Percentiles rank a stretch among this genome's conserved stretches.
These are phyloP conservation scores for Crithidia fasciculata DNA, from an alignment of 208 protist species.

Conservation along the genomic window DNA sequence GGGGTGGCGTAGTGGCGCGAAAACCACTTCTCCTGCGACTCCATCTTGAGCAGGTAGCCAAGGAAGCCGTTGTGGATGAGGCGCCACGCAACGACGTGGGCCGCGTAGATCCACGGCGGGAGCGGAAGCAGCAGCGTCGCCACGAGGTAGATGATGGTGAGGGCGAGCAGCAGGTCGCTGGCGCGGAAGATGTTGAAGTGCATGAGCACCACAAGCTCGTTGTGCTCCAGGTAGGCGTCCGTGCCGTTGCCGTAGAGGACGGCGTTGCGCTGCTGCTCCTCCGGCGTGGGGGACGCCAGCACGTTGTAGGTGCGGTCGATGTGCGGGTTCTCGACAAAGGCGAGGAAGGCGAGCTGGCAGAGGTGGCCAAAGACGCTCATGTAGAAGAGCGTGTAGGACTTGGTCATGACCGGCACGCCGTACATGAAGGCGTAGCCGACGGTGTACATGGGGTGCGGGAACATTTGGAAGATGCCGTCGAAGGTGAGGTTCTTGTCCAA, in stretches of 20 bases:
- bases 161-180: conserved; percentile 78
- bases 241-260: conserved; percentile 55
- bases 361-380: conserved; percentile 92
- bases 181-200: conserved; percentile 83
- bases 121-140: conserved; percentile 58
- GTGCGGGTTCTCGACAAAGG: conserved; percentile 94
- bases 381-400: conserved; percentile 94
- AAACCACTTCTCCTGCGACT: conserved; percentile 82
- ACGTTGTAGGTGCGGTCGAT: conserved; percentile 82
- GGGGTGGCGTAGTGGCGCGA: conserved; percentile 69
- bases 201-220: conserved; percentile 78
- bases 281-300: conserved; percentile 19
- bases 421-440: conserved; percentile 95
- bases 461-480: conserved; percentile 95
- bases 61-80: conserved; percentile 79
- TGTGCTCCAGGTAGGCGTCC: conserved; percentile 49
- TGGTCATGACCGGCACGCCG: conserved; percentile 89
- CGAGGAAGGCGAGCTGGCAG: conserved; percentile 93
- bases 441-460: conserved; percentile 96
- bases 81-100: conserved; percentile 86
- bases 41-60: conserved; percentile 73
- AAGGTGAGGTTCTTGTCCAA: conserved; percentile 93
- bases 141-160: conserved; percentile 71
- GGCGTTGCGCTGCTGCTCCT: conserved; percentile 49
- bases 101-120: conserved; percentile 46